phyloP scores from a whole-genome alignment of 1,284 basidiomycete genomes.

The Vanrija humicola region DNA sequence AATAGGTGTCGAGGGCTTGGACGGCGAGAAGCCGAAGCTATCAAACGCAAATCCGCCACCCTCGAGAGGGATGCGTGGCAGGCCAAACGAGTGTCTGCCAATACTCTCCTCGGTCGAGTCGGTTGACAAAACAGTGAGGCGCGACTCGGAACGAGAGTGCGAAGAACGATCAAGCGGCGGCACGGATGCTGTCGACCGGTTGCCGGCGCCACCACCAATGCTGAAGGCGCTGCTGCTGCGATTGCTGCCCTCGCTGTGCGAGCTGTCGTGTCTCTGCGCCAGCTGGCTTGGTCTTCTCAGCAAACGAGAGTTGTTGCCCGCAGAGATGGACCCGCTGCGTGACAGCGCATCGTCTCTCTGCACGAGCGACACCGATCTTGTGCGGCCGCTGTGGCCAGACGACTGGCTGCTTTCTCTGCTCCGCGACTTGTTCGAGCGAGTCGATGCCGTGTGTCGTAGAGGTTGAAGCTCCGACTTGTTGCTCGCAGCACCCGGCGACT shows the following conservation, averaged over 20 bases:
- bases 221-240: too few species aligned
- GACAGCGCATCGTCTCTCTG: too few species aligned
- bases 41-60: conserved; percentile 18
- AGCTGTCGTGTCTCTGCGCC: too few species aligned
- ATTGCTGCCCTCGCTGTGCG: too few species aligned
- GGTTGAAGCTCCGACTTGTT: too few species aligned
- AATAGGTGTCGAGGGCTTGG: neutral
- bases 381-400: too few species aligned
- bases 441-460: conserved; percentile 5
- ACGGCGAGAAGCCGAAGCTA: conserved; percentile 15
- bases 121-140: neutral
- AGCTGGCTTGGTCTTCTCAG: too few species aligned
- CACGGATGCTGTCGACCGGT: neutral
- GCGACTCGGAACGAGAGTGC: conserved; percentile 3
- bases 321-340: too few species aligned
- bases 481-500: too few species aligned
- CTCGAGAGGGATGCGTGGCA: conserved; percentile 31
- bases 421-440: neutral
- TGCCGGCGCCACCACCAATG: neutral
- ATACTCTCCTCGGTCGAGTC: conserved; percentile 4
- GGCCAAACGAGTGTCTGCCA: conserved; percentile 33
- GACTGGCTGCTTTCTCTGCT: too few species aligned
- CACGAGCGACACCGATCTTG: too few species aligned
- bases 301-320: too few species aligned
- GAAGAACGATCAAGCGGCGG: neutral